These are phyloP conservation scores for Lasiodiplodia sp. DNA, from an alignment of 2,329 filamentous ascomycete species.

Conservation along the genomic window DNA sequence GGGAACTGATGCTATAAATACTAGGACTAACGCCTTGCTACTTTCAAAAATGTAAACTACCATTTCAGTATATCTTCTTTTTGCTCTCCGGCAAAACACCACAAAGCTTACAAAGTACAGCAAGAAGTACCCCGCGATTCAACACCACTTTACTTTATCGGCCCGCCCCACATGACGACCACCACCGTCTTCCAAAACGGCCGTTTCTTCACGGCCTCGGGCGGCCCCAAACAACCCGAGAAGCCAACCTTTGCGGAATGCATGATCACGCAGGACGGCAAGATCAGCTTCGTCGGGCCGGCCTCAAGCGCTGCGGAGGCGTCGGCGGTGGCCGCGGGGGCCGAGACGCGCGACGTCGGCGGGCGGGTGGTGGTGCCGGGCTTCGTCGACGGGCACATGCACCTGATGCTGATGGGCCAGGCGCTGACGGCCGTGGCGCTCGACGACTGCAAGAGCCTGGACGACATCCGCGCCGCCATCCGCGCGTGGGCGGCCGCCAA, in stretches of 20 bases:
- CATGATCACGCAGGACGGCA: conserved; percentile 50
- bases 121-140: background rate
- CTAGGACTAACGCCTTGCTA: no score
- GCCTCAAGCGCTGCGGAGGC: conserved; percentile 35
- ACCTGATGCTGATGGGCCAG: conserved; percentile 63
- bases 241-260: conserved; percentile 39
- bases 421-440: conserved; percentile 61
- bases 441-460: conserved; percentile 54
- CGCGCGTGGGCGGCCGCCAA: conserved; percentile 54
- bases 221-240: conserved; percentile 29
- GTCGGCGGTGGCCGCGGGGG: conserved; percentile 36
- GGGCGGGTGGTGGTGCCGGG: conserved; percentile 57
- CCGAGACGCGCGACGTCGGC: conserved; percentile 45
- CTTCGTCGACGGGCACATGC: conserved; percentile 66
- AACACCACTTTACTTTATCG: background rate
- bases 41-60: background rate
- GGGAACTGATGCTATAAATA: background rate
- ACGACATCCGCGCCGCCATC: conserved; percentile 59
- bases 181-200: conserved; percentile 43
- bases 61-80: background rate
- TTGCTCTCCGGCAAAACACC: background rate
- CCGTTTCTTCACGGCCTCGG: conserved; percentile 37
- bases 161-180: conserved; percentile 8
- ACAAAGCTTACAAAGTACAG: background rate
- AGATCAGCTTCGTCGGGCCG: conserved; percentile 51